Evolutionary conservation across 2,329 filamentous ascomycete genomes (phyloP), one percentile per base, ranked within the genome.

Genomic region (Fusarium marasasianum): DNA sequence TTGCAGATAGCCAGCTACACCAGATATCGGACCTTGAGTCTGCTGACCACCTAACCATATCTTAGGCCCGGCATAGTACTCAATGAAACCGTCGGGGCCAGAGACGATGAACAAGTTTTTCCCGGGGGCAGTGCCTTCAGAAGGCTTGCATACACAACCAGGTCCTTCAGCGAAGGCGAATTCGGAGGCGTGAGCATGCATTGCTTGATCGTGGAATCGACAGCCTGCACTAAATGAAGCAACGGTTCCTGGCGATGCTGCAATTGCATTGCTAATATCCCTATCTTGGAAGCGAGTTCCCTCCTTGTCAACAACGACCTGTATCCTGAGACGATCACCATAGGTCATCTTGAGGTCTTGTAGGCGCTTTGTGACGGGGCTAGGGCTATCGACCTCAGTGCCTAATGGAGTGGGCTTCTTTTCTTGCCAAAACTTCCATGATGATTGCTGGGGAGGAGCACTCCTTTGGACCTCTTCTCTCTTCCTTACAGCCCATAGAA

Each of bases 71-170:
- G 94, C 94, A 83, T 93, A 94, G 73, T 92, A 89, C 48, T 89
- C 88, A 44, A 98, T 88, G 82, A 98, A 98, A 1, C 96, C 96
- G 61, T 97, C 94, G 0, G 96, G 96, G 0, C 96, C 96, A 2
- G 95, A 97, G 3, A 98, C 89, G 63, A 98, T 86, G n/a, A 98
- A 85, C 26, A 98, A 81, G 68, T 91, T 91, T 72, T 88, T 89
- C 2, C 89, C 87, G 3, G 82, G 77, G 17, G 58, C 45, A 17
- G 63, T 76, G 11, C 76, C 77, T 17, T 73, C 53, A 2, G 60
- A 64, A 15, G 73, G 53, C 3, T 72, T 71, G 68, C 81, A 83
- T 10, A 71, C 63, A 72, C 80, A 80, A 33, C 66, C 66, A 50
- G 71, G 44, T 43, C 73, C 69, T 47, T 78, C 72, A 41, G 79